phyloP scores from a whole-genome alignment of 441 rosid species.

The Gossypium schwendimanii region DNA sequence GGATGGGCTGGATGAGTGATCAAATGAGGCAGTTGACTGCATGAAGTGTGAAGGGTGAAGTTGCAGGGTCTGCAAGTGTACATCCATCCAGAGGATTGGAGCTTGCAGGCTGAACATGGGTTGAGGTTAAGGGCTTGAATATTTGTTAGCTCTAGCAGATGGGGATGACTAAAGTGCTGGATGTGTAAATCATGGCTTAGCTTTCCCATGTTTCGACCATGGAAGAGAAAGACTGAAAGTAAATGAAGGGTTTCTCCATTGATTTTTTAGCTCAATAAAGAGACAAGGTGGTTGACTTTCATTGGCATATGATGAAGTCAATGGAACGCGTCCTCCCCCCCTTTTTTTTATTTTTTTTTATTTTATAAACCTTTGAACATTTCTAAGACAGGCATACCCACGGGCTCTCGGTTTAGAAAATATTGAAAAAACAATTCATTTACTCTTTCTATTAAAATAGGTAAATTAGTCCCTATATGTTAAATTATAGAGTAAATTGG shows the following conservation, averaged over 20 bases:
- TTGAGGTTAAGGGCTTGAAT: slow-evolving; percentile 8
- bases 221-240: not conserved
- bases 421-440: no score
- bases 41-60: slow-evolving; percentile 32
- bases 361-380: not conserved
- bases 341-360: no score
- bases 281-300: not conserved
- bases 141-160: slow-evolving; percentile 29
- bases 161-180: slow-evolving; percentile 41
- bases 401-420: no score
- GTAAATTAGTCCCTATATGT: no score
- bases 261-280: not conserved
- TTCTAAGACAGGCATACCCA: not conserved
- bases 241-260: not conserved
- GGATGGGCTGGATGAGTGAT: slow-evolving; percentile 41
- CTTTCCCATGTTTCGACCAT: slow-evolving; percentile 20
- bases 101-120: slow-evolving; percentile 29
- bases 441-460: no score
- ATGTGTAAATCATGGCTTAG: slow-evolving; percentile 21
- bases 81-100: slow-evolving; percentile 25
- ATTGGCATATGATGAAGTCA: not conserved
- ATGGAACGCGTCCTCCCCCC: not conserved
- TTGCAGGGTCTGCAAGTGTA: slow-evolving; percentile 32
- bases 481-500: no score
- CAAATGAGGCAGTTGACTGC: slow-evolving; percentile 27